A percentile compares a stretch with the other conserved stretches of the same genome.
phyloP scores from a whole-genome alignment of 768 basidiomycete genomes.

The Auriscalpium orientale region DNA sequence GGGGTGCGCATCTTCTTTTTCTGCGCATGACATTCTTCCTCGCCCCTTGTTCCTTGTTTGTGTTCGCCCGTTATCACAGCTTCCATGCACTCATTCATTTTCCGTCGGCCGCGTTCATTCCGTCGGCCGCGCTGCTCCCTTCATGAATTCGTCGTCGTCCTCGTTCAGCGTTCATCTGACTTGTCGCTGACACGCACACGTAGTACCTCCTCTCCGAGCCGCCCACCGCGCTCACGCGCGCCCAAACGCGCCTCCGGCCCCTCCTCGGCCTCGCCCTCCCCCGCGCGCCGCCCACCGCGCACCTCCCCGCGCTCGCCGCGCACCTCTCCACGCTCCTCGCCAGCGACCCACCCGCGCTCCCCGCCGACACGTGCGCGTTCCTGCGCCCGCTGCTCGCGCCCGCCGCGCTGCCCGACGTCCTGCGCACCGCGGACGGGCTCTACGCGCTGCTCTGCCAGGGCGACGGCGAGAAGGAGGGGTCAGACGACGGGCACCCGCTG shows the following conservation, averaged over 20 bases:
- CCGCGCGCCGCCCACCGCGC: not conserved
- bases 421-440: conserved; percentile 39
- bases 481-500: conserved; percentile 18
- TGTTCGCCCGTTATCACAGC: too few species aligned
- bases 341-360: conserved; percentile 26
- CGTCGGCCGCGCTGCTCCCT: not conserved
- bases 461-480: conserved; percentile 17
- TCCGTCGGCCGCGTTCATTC: too few species aligned
- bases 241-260: conserved; percentile 14
- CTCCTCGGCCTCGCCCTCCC: conserved; percentile 12
- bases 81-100: too few species aligned
- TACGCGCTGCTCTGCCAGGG: conserved; percentile 28
- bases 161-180: not conserved
- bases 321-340: conserved; percentile 32
- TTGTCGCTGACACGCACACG: not conserved
- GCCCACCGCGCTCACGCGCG: conserved; percentile 22
- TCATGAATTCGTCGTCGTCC: not conserved
- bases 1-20: too few species aligned
- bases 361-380: not conserved
- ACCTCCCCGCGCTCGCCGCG: conserved; percentile 22
- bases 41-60: too few species aligned
- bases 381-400: conserved; percentile 1
- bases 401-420: conserved; percentile 25
- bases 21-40: too few species aligned
- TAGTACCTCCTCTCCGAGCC: conserved; percentile 15